Base-by-base conservation (phyloP, 768 basidiomycete species). In the Leccinum boreale region DNA sequence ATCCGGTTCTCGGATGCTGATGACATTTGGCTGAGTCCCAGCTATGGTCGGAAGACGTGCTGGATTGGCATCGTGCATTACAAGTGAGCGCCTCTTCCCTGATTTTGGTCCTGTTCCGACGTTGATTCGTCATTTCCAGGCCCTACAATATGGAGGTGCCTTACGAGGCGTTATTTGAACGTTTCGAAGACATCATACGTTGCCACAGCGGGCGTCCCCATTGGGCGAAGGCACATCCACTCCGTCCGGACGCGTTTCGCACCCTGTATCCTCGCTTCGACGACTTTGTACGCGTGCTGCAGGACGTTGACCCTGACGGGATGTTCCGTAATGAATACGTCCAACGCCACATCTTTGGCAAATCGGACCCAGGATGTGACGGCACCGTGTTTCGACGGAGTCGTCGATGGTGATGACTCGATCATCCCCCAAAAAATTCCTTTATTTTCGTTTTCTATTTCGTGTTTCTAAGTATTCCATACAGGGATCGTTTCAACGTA, bases 41-140 rank as follows among this genome's bases (percentile, higher is more conserved):
- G 89, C 67, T 85, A 84, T 67, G 87, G 87, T 53, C 81, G 85
- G 56, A 77, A 75, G 69, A 94, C 90, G 8, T 90, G 87, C 64
- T 99, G 94, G 90, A 92, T 99, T 58, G 97, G 97, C n/a, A 85
- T 98, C 53, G 84, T 97, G n/a, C 92, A 95, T 68, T 99, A 87
- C 78, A 93, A 92, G 96, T 98, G 57, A 67, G 90, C 5, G 10
- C 17, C n/a, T 24, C 29, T 10, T 12, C 26, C 31, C 6, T 17
- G 6, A 26, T 48, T 15, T 5, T 28, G 47, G 47, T 48, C 4
- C 14, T 28, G 26, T 17, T 19, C 47, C 28, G n/a, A 31, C 50
- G n/a, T 21, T 21, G 33, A 12, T n/a, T 50, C 17, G 29, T 31
- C 29, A n/a, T 33, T 10, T 4, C 4, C 17, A 96, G 94, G 67